Base-by-base conservation (phyloP, 176 grass and related monocot species). In the Triticum turgidum region DNA sequence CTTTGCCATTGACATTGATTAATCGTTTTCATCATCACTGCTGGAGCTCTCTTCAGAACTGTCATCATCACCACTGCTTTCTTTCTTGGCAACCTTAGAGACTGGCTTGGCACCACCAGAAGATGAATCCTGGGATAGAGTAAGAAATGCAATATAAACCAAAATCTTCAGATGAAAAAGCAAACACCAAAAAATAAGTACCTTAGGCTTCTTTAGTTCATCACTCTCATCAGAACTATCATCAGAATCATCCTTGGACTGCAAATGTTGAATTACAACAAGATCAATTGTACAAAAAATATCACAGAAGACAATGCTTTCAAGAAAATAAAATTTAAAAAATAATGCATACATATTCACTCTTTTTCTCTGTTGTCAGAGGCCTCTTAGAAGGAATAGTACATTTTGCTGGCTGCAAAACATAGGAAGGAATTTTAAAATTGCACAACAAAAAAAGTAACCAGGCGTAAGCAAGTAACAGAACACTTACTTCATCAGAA, bases 191-290 rank as follows among this genome's bases (percentile, higher is more conserved):
- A 21, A 78, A 78, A 66, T 47, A 20, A 39, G 20, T 54, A 88
- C 90, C 82, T 90, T 92, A 30, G 79, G 13, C 42, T 90, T 94
- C 79, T 94, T 94, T 74, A 52, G 85, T 42, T 84, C 75, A n/a
- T 90, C 92, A 67, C 76, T 90, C 0, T 87, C 89, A 80, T 90
- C 76, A 5, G 89, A 90, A 83, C 85, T 91, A 69, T 80, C 54
- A 41, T 79, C 89, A 17, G 89, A 84, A 17, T 91, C 81, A 38
- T 47, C 44, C 44, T 47, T 47, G 44, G 76, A 37, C 85, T 87
- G 30, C 61, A 76, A 12, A 44, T 44, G 3, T 44, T 44, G 42
- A 44, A 44, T 11, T 44, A 44, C 34, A 65, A 35, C 45, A 76
- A 84, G 39, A 83, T 51, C 80, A 68, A 5, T 32, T 45, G 45